A percentile compares a stretch with the other conserved stretches of the same genome.
These are phyloP conservation scores for Sporobolomyces roseus DNA, from an alignment of 768 basidiomycete species.

Conservation along the genomic window DNA sequence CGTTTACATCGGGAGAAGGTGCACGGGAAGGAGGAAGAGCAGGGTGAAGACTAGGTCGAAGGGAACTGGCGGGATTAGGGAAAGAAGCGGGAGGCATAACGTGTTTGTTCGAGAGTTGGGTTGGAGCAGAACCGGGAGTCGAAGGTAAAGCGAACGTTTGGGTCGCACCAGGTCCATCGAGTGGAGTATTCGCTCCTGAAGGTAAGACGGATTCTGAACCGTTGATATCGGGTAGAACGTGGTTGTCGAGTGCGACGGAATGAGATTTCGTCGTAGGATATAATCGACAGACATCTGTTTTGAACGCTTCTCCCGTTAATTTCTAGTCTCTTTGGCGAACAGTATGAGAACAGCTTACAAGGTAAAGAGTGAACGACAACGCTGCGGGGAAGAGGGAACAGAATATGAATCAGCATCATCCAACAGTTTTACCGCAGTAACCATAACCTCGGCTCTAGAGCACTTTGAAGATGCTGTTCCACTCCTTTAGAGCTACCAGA, in stretches of 20 bases:
- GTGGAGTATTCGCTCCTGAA: constrained; percentile 37
- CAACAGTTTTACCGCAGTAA: too few relatives aligned
- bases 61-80: constrained; percentile 25
- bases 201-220: constrained; percentile 27
- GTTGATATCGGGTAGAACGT: constrained; percentile 14
- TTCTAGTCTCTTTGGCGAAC: too few relatives aligned
- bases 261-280: constrained; percentile 38
- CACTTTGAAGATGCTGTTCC: too few relatives aligned
- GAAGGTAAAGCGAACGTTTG: constrained; percentile 26
- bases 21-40: constrained; percentile 32
- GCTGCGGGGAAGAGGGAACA: constrained; percentile 21
- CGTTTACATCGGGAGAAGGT: constrained; percentile 14
- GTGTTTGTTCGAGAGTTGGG: constrained; percentile 20
- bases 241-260: constrained; percentile 33
- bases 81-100: constrained; percentile 34
- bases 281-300: constrained; percentile 42
- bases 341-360: too few relatives aligned
- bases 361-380: constrained; percentile 42
- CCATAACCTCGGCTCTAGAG: too few relatives aligned
- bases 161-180: constrained; percentile 36
- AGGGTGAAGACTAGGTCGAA: constrained; percentile 34
- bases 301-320: too few relatives aligned
- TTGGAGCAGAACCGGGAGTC: background rate
- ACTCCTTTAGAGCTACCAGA: background rate
- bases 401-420: background rate